Conservation (phyloP, 495 filamentous ascomycete genomes). For the Lophiostoma macrostomum region DNA sequence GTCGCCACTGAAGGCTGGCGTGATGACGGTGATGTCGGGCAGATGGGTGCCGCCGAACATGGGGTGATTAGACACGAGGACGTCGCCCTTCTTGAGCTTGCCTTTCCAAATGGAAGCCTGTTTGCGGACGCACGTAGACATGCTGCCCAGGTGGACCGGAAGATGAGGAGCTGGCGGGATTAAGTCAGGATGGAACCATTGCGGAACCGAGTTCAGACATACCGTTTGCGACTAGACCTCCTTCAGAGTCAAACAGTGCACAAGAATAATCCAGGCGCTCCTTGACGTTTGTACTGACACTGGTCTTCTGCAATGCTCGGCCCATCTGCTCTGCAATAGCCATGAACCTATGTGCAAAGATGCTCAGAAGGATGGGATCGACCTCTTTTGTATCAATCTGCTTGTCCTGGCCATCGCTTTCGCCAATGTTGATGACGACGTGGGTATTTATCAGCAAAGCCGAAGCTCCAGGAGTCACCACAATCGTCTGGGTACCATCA, state of each 20-base stretch:
- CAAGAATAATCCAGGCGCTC: conserved; percentile 96
- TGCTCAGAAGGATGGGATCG: conserved; percentile 88
- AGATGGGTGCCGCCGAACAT: conserved; percentile 87
- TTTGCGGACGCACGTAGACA: conserved; percentile 92
- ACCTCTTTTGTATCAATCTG: conserved; percentile 52
- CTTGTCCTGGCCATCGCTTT: conserved; percentile 53
- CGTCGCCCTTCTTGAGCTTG: conserved; percentile 85
- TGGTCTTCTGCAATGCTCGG: conserved; percentile 90
- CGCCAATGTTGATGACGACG: conserved; percentile 68
- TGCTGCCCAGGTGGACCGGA: conserved; percentile 86
- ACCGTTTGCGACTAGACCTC: conserved; percentile 88
- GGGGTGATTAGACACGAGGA: conserved; percentile 93
- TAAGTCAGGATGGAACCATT: too few species aligned
- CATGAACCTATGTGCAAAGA: conserved; percentile 98
- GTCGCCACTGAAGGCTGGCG: conserved; percentile 82
- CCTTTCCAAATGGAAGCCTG: conserved; percentile 93
- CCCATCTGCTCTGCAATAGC: conserved; percentile 99
- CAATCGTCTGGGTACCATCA: conserved; percentile 93
- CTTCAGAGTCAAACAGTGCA: conserved; percentile 87
- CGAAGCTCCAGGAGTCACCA: conserved; percentile 76
- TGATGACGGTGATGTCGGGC: conserved; percentile 91
- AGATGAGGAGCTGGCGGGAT: conserved; percentile 82
- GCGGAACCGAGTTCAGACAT: conserved; percentile 6
- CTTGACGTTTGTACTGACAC: conserved; percentile 96
- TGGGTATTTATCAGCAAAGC: conserved; percentile 73